Conservation (phyloP, 495 filamentous ascomycete species). For the Xylaria acuta region DNA sequence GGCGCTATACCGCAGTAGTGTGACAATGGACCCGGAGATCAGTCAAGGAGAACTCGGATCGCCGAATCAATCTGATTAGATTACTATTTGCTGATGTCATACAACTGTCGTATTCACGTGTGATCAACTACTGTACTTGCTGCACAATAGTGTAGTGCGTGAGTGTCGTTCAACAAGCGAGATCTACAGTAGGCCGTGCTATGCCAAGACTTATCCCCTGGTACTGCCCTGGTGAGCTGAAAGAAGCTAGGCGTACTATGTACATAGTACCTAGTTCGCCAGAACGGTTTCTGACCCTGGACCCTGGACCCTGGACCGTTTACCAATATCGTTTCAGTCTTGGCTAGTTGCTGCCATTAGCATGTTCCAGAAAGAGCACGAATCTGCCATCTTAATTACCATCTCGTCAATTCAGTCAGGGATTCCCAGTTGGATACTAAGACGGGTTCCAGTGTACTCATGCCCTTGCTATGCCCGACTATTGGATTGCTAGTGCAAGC, state of each 20-base stretch:
- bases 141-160: neutral
- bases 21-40: neutral
- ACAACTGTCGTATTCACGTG: neutral
- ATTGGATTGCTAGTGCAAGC: neutral
- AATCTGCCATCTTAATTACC: conserved; percentile 1
- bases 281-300: neutral
- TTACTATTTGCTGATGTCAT: conserved; percentile 1
- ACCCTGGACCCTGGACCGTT: neutral
- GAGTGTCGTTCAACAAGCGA: neutral
- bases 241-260: neutral
- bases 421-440: neutral
- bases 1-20: neutral
- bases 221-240: neutral
- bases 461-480: too few species aligned
- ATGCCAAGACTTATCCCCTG: neutral
- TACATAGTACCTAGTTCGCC: neutral
- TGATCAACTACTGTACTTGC: neutral
- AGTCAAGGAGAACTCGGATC: conserved; percentile 9
- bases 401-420: neutral
- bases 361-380: neutral
- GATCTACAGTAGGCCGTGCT: neutral
- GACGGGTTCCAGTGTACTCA: neutral
- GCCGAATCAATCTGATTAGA: conserved; percentile 2
- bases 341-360: neutral
- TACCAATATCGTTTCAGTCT: conserved; percentile 1